These are phyloP conservation scores for Phytophthora pluvialis DNA, from an alignment of 352 stramenopile species.

Conservation along the genomic window DNA sequence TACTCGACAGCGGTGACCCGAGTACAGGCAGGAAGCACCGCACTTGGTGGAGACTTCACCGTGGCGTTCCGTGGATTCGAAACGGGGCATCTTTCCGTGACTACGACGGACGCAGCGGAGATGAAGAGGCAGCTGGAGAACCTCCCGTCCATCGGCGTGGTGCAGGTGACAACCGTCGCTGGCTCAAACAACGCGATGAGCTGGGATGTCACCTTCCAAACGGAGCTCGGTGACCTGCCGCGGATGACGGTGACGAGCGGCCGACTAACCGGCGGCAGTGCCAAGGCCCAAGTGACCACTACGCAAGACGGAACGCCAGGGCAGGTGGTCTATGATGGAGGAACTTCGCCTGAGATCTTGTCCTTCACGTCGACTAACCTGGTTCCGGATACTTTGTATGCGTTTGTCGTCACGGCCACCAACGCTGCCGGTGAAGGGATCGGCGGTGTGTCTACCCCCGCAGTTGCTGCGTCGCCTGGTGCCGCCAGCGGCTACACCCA, in stretches of 20 bases:
- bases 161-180: conserved; percentile 67
- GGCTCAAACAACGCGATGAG: conserved; percentile 67
- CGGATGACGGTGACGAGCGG: conserved; percentile 91
- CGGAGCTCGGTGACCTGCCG: conserved; percentile 94
- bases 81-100: conserved; percentile 69
- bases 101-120: conserved; percentile 47
- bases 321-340: conserved; percentile 92
- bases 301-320: conserved; percentile 90
- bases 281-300: conserved; percentile 76
- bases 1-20: conserved; percentile 63
- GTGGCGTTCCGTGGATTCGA: conserved; percentile 80
- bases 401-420: conserved; percentile 93
- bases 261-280: conserved; percentile 75
- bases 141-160: conserved; percentile 76
- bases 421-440: conserved; percentile 93
- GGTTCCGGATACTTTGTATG: conserved; percentile 91
- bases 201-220: conserved; percentile 94
- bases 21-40: conserved; percentile 48
- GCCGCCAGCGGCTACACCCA: conserved; percentile 88
- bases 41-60: conserved; percentile 83
- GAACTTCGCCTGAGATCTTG: conserved; percentile 77
- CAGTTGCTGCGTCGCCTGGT: conserved; percentile 92
- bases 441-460: conserved; percentile 83
- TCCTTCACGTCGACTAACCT: conserved; percentile 83
- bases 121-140: conserved; percentile 93